Conservation (phyloP, 2,329 filamentous ascomycete species). For the Colletotrichum sp. region DNA sequence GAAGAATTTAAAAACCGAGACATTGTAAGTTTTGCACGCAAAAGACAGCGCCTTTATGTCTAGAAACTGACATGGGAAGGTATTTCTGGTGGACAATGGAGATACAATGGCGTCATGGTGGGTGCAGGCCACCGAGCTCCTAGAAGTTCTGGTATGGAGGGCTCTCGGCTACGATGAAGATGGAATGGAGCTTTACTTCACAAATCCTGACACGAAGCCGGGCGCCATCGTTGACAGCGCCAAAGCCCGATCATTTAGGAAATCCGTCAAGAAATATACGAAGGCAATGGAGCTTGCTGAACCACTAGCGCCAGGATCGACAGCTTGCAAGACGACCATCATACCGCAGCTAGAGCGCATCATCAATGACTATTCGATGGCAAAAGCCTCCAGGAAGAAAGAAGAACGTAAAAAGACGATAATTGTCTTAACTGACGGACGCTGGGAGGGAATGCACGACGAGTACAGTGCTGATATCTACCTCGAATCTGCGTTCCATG, state of each 20-base stretch:
- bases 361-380: neutral
- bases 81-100: constrained; percentile 28
- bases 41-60: too few relatives aligned
- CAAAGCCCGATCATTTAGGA: neutral
- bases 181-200: constrained; percentile 28
- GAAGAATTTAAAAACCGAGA: neutral
- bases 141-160: constrained; percentile 28
- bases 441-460: neutral
- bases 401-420: neutral
- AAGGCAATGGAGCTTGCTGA: neutral
- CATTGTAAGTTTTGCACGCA: constrained; percentile 4
- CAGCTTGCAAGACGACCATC: neutral
- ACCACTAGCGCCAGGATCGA: neutral
- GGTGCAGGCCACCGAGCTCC: constrained; percentile 24
- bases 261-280: neutral
- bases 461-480: neutral
- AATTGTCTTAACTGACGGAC: neutral
- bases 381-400: neutral
- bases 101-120: constrained; percentile 27
- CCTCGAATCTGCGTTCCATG: neutral
- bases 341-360: neutral
- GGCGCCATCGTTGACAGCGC: too few relatives aligned
- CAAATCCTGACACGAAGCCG: neutral
- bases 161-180: constrained; percentile 30
- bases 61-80: too few relatives aligned